Base-by-base conservation (phyloP, 345 rosid species). In the Brassica incana region DNA sequence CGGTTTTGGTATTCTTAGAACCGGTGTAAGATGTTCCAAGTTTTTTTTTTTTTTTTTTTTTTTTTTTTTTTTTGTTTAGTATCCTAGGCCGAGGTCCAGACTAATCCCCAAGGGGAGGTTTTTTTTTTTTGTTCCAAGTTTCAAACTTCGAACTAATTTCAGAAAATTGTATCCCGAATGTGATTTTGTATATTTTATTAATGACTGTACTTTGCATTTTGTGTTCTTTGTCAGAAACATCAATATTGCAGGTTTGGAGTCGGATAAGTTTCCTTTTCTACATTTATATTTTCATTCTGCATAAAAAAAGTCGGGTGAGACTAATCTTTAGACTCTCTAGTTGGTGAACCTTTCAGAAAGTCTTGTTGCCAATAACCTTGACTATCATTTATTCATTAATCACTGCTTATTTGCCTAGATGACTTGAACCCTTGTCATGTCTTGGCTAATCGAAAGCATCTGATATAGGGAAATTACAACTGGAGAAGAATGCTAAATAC, bases 151-250 rank as follows among this genome's bases (percentile, higher is more conserved):
- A 71, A 36, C 1, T 15, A 43, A 5, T 16, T 10, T 27, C 36
- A 33, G 56, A 77, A 32, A 36, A 15, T 65, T 64, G 65, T 38
- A 35, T 36, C 71, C 8, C 25, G 18, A 27, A 52, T 78, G 45
- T 78, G 71, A 36, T 63, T 77, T 54, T 71, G 33, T 78, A 71
- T 65, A 71, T 33, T 70, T 45, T 33, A 5, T 64, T 8, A 60
- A 11, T 20, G 68, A 15, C 25, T 59, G 14, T 9, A 27, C 3
- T 40, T 58, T 67, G 10, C 27, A 32, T 16, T 73, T 27, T 9
- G 59, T 9, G 68, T 8, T 15, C 18, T 35, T 16, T 65, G 2
- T 64, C 23, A 6, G 18, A 9, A 63, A 62, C 36, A 27, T 62
- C 15, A 6, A 30, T 30, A 14, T 30, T 63, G 40, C 10, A 15